Base-by-base conservation (phyloP, 1,284 basidiomycete genomes). In the Trichosporon faecale region DNA sequence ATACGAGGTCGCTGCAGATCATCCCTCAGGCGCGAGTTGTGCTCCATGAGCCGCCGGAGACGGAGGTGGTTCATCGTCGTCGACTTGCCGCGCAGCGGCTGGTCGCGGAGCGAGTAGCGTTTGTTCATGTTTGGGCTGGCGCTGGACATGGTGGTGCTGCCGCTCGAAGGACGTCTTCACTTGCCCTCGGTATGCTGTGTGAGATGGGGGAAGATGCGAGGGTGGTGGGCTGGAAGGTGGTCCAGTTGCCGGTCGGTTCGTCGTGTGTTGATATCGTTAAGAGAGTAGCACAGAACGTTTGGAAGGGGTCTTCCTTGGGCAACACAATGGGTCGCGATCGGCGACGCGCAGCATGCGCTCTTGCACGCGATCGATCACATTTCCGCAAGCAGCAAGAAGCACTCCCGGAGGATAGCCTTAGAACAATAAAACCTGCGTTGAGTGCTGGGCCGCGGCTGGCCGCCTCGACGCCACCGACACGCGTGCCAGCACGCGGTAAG, bases 11-110 rank as follows among this genome's bases (percentile, higher is more conserved):
- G 85, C 65, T 91, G 89, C 72, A 98, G 85, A 81, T 98, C 95
- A 84, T 98, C 95, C 78, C 90, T 86, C 76, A 98, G 85, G 71
- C 95, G 88, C 81, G 91, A 90, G 81, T 98, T 98, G 85, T 98
- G 94, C 85, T 98, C 95, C 72, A 90, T 89, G 75, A 98, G 86
- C 69, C 95, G 87, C 64, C 95, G 89, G 74, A 98, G 90, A 88
- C 96, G 97, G 80, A 98, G 90, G 88, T 98, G 95, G 67, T 92
- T 92, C 94, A 98, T 96, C 77, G 91, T 73, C 80, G 80, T 29
- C 78, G 77, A 55, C 79, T 71, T 21, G 69, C 64, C 57, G 57
- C 27, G 57, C 57, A 31, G 14, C 6, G 57, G 57, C 14, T 31
- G 27, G 29, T 27, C 57, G 12, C 63, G 64, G 11, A 64, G 35